Evolutionary conservation across 1,284 basidiomycete genomes (phyloP).

Genomic region (Ustanciosporium gigantosporum): DNA sequence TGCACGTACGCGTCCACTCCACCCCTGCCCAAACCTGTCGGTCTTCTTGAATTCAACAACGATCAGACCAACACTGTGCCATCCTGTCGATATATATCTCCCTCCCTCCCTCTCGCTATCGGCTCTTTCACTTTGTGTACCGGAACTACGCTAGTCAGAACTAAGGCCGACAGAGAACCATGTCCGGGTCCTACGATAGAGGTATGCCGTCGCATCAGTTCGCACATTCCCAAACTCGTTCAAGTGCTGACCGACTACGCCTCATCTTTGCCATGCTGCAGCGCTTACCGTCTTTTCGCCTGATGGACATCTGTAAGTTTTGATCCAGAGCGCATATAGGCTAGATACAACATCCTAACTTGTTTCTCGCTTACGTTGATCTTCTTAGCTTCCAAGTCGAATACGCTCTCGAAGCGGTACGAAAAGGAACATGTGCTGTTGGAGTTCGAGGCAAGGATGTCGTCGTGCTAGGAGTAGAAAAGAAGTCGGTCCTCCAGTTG

Average conservation of each 20-base stretch:
- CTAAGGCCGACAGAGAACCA: no score
- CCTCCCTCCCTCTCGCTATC: no score
- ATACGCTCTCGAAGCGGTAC: conserved; percentile 94
- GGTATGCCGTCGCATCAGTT: no score
- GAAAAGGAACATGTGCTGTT: conserved; percentile 96
- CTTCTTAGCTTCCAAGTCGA: conserved; percentile 73
- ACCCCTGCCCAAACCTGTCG: no score
- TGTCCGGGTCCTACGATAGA: conserved; percentile 19
- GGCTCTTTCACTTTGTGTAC: no score
- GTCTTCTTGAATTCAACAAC: no score
- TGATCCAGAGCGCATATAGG: not conserved
- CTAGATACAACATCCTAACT: not conserved
- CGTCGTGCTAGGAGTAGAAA: conserved; percentile 96
- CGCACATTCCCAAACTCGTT: not conserved
- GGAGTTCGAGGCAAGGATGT: conserved; percentile 93
- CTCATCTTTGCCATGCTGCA: conserved; percentile 9
- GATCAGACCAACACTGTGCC: no score
- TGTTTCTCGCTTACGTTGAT: not conserved
- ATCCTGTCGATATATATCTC: no score
- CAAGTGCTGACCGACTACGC: not conserved
- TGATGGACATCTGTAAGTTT: conserved; percentile 74
- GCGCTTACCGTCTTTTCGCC: conserved; percentile 92
- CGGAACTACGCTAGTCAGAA: no score
- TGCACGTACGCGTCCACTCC: no score
- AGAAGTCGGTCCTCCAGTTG: conserved; percentile 94